Evolutionary conservation across 495 filamentous ascomycete species (phyloP).

Genomic region (Usnea hakonensis): DNA sequence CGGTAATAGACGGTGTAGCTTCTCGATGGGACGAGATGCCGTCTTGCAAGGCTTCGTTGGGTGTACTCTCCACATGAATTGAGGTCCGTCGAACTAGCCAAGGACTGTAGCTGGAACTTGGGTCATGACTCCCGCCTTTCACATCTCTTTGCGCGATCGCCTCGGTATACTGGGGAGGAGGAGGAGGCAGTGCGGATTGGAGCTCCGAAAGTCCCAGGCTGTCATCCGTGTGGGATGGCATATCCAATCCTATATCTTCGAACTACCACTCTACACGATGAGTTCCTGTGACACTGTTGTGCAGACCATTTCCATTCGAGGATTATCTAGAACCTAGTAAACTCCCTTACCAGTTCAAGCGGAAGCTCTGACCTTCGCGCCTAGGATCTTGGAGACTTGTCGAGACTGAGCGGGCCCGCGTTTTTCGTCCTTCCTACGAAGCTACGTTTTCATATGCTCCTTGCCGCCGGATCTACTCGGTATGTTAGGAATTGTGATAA

Average conservation of each 20-base stretch:
- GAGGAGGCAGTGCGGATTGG: background rate
- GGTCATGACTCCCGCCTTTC: background rate
- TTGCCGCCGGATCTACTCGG: background rate
- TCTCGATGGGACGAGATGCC: background rate
- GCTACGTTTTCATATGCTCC: background rate
- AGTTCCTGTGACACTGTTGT: background rate
- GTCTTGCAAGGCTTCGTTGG: background rate
- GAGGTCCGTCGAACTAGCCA: conserved; percentile 15
- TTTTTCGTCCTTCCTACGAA: background rate
- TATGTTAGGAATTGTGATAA: background rate
- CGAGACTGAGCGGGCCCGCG: background rate
- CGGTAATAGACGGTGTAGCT: background rate
- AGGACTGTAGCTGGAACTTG: background rate
- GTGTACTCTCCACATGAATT: conserved; percentile 10
- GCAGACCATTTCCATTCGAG: background rate
- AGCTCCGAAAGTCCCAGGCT: background rate
- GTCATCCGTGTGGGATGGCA: background rate
- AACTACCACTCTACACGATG: background rate
- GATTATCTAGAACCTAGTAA: background rate
- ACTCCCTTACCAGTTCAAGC: background rate
- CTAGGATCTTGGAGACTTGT: background rate
- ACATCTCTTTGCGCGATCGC: background rate
- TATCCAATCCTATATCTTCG: background rate
- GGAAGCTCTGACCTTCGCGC: background rate
- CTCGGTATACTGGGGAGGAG: conserved; percentile 14